These are phyloP conservation scores for Phoma sp. DNA, from an alignment of 2,329 filamentous ascomycete species.

Conservation along the genomic window DNA sequence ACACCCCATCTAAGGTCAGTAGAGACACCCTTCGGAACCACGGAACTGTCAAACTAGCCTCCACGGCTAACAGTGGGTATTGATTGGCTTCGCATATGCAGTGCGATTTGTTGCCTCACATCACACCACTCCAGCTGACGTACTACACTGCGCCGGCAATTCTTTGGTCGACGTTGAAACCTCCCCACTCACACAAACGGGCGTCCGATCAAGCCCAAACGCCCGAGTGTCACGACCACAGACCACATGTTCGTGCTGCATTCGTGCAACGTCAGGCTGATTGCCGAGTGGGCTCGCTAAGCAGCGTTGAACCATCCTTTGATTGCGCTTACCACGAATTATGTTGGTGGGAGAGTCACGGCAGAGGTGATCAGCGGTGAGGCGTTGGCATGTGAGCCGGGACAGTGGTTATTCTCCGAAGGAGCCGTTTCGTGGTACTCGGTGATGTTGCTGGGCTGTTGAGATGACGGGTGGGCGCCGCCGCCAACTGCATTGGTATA, in stretches of 20 bases:
- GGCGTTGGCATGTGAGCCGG: constrained; percentile 15
- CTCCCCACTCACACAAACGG: neutral
- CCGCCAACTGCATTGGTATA: neutral
- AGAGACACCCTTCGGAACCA: constrained; percentile 2
- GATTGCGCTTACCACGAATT: neutral
- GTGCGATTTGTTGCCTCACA: constrained; percentile 3
- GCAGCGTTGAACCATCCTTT: neutral
- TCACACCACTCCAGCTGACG: neutral
- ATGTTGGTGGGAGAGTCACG: constrained; percentile 1
- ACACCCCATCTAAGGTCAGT: neutral
- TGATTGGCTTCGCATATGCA: constrained; percentile 10
- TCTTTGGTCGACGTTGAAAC: neutral
- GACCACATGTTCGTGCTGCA: constrained; percentile 26
- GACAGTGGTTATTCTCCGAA: constrained; percentile 35
- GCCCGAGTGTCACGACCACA: constrained; percentile 18
- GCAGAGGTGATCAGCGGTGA: constrained; percentile 15
- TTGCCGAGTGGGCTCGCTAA: constrained; percentile 14
- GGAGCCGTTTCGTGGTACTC: constrained; percentile 16
- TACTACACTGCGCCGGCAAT: neutral
- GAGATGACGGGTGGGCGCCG: neutral
- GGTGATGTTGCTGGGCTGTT: constrained; percentile 2
- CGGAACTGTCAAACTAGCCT: constrained; percentile 18
- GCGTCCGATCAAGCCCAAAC: neutral
- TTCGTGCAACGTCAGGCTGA: constrained; percentile 7
- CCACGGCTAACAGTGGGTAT: constrained; percentile 4